Evolutionary conservation across 1,284 basidiomycete species (phyloP), one percentile per base, ranked within the genome.

Genomic region (Trametes polyzona): DNA sequence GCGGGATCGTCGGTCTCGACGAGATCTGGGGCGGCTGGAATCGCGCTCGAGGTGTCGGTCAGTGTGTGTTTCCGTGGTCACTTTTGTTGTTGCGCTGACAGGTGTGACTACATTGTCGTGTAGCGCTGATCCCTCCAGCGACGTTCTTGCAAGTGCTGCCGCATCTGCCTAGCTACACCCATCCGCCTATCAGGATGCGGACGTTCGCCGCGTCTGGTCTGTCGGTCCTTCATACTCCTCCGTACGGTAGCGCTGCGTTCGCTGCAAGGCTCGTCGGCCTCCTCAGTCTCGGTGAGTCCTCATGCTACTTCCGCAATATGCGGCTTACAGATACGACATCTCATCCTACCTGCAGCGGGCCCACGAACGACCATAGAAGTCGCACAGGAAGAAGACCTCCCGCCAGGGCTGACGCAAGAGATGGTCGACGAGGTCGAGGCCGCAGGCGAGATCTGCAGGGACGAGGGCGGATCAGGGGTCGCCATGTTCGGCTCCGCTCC

Each of bases 21-120:
- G 95, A 98, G 71, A 90, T 95, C 0, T 99, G 96, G 96, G 95
- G 95, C 40, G 84, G 92, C 1, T 99, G 96, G 96, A 98, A 98
- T 73, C 87, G 96, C 49, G 95, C 94, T 1, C 78, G 96, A 57
- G 96, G 96, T 47, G 90, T 98, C 48, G 88, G 95, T 95, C 69
- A 71, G 93, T 78, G 2, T 16, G 24, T 26, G 17, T n/a, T 23
- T 47, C 50, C n/a, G n/a, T n/a, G n/a, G n/a, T n/a, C n/a, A n/a
- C n/a, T n/a, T n/a, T n/a, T n/a, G n/a, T n/a, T n/a, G n/a, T n/a
- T n/a, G n/a, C n/a, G n/a, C n/a, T n/a, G n/a, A n/a, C n/a, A n/a
- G n/a, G n/a, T n/a, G n/a, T n/a, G n/a, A n/a, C n/a, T n/a, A n/a
- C n/a, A n/a, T n/a, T n/a, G n/a, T n/a, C n/a, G n/a, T 35, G 24